Conservation (phyloP, 2,329 filamentous ascomycete genomes). For the Fusarium sp. region DNA sequence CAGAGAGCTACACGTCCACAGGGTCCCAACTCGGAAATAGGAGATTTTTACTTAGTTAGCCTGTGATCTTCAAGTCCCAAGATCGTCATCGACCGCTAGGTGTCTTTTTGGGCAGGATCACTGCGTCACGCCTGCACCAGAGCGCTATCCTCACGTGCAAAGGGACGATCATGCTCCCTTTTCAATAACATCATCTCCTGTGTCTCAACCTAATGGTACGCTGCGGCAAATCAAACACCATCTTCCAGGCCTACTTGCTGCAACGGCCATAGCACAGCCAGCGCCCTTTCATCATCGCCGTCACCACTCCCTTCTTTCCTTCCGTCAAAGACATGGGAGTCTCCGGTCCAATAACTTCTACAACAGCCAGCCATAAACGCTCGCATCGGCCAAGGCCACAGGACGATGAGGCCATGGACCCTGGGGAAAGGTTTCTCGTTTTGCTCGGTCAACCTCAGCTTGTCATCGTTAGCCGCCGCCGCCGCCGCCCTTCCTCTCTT, state of each 20-base stretch:
- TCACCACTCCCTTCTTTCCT: neutral
- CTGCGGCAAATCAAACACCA: constrained; percentile 4
- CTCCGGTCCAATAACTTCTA: neutral
- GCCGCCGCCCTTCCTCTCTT: constrained; percentile 8
- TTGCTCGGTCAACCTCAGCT: neutral
- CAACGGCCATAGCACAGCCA: neutral
- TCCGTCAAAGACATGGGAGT: neutral
- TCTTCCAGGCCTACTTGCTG: neutral
- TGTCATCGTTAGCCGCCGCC: constrained; percentile 7
- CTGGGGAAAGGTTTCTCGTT: neutral
- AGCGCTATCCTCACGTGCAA: neutral
- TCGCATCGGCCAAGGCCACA: neutral
- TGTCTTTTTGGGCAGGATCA: constrained; percentile 2
- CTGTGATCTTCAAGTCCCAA: constrained; percentile 15
- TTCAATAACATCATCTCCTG: neutral
- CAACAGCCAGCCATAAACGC: neutral
- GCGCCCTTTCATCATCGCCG: constrained; percentile 6
- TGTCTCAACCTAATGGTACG: neutral
- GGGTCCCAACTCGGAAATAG: constrained; percentile 10
- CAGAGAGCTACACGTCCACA: neutral
- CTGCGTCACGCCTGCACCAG: constrained; percentile 6
- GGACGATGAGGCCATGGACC: neutral
- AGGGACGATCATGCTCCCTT: neutral
- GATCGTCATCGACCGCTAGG: constrained; percentile 26
- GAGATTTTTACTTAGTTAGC: constrained; percentile 28